Percentiles rank a stretch among this genome's conserved stretches.
phyloP scores from a whole-genome alignment of 1,139 yeast genomes.

The Candida smagusa region DNA sequence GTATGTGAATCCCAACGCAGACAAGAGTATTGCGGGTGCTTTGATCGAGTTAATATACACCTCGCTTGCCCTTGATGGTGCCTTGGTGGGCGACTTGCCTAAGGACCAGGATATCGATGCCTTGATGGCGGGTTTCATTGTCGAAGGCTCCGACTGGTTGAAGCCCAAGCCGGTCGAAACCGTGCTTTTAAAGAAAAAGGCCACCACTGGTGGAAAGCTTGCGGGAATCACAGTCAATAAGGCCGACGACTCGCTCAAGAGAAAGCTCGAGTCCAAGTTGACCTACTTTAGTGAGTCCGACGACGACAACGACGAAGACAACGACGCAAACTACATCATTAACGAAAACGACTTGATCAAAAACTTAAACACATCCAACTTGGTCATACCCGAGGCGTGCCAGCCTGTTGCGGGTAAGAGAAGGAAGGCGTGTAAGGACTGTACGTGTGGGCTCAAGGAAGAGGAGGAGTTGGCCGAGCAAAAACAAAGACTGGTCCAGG shows the following conservation, averaged over 20 bases:
- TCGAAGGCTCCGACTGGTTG: slow-evolving; percentile 39
- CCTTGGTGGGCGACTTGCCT: slow-evolving; percentile 52
- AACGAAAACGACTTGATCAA: slow-evolving; percentile 44
- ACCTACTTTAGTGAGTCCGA: slow-evolving; percentile 49
- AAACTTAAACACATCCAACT: slow-evolving; percentile 22
- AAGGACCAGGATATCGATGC: slow-evolving; percentile 53
- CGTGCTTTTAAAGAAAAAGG: slow-evolving; percentile 27
- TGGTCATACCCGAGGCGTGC: slow-evolving; percentile 49
- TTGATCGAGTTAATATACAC: slow-evolving; percentile 41
- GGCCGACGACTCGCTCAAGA: slow-evolving; percentile 27
- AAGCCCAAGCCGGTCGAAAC: slow-evolving; percentile 39
- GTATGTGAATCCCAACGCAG: slow-evolving; percentile 58
- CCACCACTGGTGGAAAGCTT: slow-evolving; percentile 7
- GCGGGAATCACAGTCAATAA: slow-evolving; percentile 13
- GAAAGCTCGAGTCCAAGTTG: slow-evolving; percentile 47
- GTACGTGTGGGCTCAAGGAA: slow-evolving; percentile 95
- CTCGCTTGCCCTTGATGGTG: slow-evolving; percentile 47
- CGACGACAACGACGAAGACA: slow-evolving; percentile 39
- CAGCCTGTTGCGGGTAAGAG: slow-evolving; percentile 59
- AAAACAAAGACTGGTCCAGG: slow-evolving; percentile 48
- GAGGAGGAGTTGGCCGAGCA: slow-evolving; percentile 56
- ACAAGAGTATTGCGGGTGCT: slow-evolving; percentile 38
- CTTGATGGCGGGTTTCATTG: slow-evolving; percentile 61
- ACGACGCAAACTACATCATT: slow-evolving; percentile 27
- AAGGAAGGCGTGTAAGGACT: slow-evolving; percentile 92